A percentile compares a stretch with the other conserved stretches of the same genome.
Evolutionary conservation across 768 basidiomycete species (phyloP).

Genomic region (Kwoniella sp.): DNA sequence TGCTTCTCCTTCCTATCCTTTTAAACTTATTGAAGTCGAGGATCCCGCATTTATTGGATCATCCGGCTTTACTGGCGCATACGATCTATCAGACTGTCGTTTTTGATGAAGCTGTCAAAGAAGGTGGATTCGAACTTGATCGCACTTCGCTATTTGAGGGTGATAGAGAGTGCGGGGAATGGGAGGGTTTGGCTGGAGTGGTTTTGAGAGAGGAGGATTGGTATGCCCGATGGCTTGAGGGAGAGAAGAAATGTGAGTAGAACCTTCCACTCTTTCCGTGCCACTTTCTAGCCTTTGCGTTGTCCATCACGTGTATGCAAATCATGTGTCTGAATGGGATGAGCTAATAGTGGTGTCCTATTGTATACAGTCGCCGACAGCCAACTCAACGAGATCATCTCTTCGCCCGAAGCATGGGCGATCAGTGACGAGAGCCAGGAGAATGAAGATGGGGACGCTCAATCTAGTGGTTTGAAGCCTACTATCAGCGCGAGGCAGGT

Average conservation of each 20-base stretch:
- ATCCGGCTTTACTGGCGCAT: slow-evolving; percentile 86
- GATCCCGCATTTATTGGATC: slow-evolving; percentile 70
- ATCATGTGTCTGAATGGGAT: too few relatives aligned
- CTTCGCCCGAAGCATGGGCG: slow-evolving; percentile 79
- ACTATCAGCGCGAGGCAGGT: slow-evolving; percentile 82
- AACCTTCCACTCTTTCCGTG: too few relatives aligned
- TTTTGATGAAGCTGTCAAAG: slow-evolving; percentile 77
- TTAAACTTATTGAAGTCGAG: slow-evolving; percentile 73
- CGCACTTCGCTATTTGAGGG: slow-evolving; percentile 45
- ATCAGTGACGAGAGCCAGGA: slow-evolving; percentile 69
- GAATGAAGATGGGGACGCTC: slow-evolving; percentile 56
- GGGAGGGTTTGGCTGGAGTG: slow-evolving; percentile 78
- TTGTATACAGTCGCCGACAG: slow-evolving; percentile 71
- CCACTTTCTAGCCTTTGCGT: too few relatives aligned
- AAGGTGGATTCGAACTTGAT: slow-evolving; percentile 69
- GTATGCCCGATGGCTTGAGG: slow-evolving; percentile 87
- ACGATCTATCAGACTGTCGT: slow-evolving; percentile 88
- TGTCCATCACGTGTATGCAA: too few relatives aligned
- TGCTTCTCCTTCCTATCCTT: slow-evolving; percentile 74
- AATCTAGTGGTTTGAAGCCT: slow-evolving; percentile 61
- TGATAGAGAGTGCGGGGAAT: slow-evolving; percentile 54
- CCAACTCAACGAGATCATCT: slow-evolving; percentile 82
- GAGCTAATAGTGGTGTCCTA: too few relatives aligned
- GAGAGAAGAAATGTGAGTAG: slow-evolving; percentile 80
- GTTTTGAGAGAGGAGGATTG: slow-evolving; percentile 81